Percentiles rank a stretch among this genome's conserved stretches.
Conservation (phyloP, 139 green algal species). For the Astrephomene gubernaculifera region DNA sequence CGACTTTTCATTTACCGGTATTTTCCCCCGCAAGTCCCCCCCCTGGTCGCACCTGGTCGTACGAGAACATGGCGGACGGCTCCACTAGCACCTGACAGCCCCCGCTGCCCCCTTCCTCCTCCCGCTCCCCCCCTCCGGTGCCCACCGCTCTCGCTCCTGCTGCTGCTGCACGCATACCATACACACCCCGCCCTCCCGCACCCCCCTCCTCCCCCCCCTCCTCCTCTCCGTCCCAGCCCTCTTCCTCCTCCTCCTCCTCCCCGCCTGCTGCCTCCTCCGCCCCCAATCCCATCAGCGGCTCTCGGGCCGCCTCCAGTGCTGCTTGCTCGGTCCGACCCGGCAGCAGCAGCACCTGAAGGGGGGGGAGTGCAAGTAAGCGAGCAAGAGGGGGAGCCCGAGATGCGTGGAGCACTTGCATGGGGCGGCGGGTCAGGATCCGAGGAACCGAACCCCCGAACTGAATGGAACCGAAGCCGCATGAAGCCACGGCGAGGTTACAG, state of each 20-base stretch:
- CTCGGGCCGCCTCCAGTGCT: slow-evolving; percentile 50
- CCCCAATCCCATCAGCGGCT: too few species aligned
- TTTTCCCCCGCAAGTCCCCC: too few species aligned
- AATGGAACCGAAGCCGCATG: too few species aligned
- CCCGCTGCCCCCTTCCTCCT: neutral
- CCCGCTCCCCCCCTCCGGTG: neutral
- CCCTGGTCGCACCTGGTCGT: slow-evolving; percentile 45
- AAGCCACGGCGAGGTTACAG: too few species aligned
- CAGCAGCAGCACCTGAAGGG: too few species aligned
- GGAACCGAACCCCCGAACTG: too few species aligned
- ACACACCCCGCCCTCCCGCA: neutral
- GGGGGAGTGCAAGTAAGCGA: too few species aligned
- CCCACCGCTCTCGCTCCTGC: neutral
- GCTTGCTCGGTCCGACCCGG: slow-evolving; percentile 49
- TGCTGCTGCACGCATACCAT: neutral
- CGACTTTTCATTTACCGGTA: too few species aligned
- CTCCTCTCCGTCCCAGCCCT: neutral
- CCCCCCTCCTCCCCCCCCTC: neutral
- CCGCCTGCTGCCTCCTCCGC: too few species aligned
- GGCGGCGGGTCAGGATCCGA: too few species aligned
- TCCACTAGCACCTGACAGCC: slow-evolving; percentile 40
- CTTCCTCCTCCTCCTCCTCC: neutral
- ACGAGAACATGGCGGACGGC: slow-evolving; percentile 32
- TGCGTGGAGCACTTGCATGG: too few species aligned
- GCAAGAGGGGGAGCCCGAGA: too few species aligned